Conservation (phyloP, 352 stramenopile genomes). For the Phytophthora constricta region DNA sequence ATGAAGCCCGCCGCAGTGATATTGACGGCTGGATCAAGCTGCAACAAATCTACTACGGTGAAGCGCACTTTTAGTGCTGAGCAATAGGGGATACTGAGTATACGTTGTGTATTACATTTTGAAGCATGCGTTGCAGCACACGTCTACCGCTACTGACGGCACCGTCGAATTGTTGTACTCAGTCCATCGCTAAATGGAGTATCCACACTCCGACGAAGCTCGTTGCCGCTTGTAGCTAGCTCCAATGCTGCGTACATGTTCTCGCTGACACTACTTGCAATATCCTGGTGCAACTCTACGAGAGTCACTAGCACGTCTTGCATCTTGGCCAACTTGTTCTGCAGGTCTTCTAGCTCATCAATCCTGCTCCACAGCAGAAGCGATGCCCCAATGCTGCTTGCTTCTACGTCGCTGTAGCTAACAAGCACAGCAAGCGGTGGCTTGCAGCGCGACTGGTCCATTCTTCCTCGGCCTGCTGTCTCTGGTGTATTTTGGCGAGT, state of each 20-base stretch:
- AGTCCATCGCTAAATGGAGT: not conserved
- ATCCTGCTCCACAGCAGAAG: not conserved
- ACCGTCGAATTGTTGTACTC: not conserved
- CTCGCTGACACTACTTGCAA: not conserved
- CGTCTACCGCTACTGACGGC: not conserved
- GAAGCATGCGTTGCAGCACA: not conserved
- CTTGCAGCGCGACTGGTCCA: no score
- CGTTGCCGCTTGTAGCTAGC: not conserved
- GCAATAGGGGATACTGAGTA: not conserved
- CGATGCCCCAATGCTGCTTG: no score
- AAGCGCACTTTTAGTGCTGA: not conserved
- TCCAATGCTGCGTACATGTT: not conserved
- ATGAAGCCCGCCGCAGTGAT: not conserved
- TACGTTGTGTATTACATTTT: not conserved
- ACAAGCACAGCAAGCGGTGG: no score
- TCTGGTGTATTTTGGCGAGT: no score
- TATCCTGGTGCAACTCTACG: not conserved
- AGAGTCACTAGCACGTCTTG: not conserved
- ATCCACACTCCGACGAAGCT: not conserved
- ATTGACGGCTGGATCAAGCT: not conserved
- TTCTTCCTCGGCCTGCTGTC: no score
- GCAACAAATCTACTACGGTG: not conserved
- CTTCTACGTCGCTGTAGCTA: no score
- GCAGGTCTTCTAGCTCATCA: not conserved
- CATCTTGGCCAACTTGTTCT: not conserved